Evolutionary conservation across 495 filamentous ascomycete species (phyloP).

Genomic region (Penicillium maclennaniae): DNA sequence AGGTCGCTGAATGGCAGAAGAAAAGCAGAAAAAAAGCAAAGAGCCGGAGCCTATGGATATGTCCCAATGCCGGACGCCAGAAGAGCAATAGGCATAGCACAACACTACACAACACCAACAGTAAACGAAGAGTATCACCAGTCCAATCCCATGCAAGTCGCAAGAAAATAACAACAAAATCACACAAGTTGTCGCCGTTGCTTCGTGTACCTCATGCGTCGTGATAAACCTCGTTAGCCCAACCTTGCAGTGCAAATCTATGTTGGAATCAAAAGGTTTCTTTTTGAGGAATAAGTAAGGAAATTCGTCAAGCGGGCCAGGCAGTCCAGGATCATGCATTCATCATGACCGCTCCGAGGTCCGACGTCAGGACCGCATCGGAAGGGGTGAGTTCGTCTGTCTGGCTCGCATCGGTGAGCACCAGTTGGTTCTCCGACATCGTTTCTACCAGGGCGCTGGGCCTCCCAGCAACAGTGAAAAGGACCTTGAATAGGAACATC

Average conservation of each 20-base stretch:
- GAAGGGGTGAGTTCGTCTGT: conserved; percentile 16
- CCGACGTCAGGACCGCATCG: conserved; percentile 26
- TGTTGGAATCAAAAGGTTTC: conserved; percentile 7
- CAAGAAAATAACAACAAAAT: conserved; percentile 1
- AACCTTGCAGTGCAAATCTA: conserved; percentile 11
- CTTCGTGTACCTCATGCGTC: conserved; percentile 21
- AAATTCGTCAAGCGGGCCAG: conserved; percentile 19
- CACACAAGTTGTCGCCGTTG: conserved; percentile 18
- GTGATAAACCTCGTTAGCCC: conserved; percentile 11
- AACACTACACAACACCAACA: background rate
- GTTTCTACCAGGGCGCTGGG: conserved; percentile 36
- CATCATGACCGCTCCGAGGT: conserved; percentile 38
- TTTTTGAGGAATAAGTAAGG: conserved; percentile 12
- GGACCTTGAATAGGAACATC: conserved; percentile 35
- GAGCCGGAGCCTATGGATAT: background rate
- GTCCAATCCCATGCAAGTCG: conserved; percentile 3
- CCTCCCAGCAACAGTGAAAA: conserved; percentile 40
- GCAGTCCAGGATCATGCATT: conserved; percentile 28
- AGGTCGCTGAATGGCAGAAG: conserved; percentile 15
- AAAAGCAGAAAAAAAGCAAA: background rate
- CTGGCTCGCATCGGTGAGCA: conserved; percentile 29
- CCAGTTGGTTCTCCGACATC: conserved; percentile 36
- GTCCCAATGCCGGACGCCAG: background rate
- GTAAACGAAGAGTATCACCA: conserved; percentile 11
- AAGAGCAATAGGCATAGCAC: background rate